A percentile compares a stretch with the other conserved stretches of the same genome.
Evolutionary conservation across 2,329 filamentous ascomycete species (phyloP).

Genomic region (Curvularia sp.): DNA sequence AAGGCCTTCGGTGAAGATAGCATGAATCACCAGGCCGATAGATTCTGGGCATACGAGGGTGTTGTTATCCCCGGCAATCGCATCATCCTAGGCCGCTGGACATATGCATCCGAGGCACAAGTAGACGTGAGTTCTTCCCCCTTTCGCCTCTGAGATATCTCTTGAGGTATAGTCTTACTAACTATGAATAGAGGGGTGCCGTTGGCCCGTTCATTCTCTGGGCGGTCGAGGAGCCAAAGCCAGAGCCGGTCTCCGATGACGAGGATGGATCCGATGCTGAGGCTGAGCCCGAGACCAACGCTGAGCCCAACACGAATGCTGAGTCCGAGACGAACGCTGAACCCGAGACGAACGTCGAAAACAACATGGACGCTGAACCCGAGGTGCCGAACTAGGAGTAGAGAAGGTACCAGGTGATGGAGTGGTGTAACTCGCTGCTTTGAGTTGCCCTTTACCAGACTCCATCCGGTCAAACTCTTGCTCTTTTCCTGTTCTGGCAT

Average conservation of each 20-base stretch:
- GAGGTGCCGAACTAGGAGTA: too few species aligned
- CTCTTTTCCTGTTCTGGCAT: too few species aligned
- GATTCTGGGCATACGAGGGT: constrained; percentile 58
- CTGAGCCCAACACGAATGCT: too few species aligned
- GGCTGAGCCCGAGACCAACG: too few species aligned
- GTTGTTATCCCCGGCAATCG: constrained; percentile 57
- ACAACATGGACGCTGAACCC: too few species aligned
- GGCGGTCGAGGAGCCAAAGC: constrained; percentile 42
- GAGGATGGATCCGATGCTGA: not conserved
- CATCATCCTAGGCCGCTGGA: constrained; percentile 59
- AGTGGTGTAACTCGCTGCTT: too few species aligned
- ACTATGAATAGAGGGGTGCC: constrained; percentile 27
- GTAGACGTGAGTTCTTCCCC: constrained; percentile 26
- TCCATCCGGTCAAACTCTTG: too few species aligned
- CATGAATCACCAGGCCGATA: constrained; percentile 39
- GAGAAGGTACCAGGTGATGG: too few species aligned
- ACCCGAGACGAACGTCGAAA: too few species aligned
- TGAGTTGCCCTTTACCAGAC: too few species aligned
- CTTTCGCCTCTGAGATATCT: not conserved
- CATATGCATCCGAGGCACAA: constrained; percentile 45
- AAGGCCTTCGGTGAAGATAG: constrained; percentile 54
- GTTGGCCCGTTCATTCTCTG: constrained; percentile 46
- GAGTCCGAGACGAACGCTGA: too few species aligned
- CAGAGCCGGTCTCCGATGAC: constrained; percentile 6
- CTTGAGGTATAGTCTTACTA: constrained; percentile 5